Evolutionary conservation across 1,139 yeast species (phyloP).

Genomic region (Magnusiomyces tetraspermus): DNA sequence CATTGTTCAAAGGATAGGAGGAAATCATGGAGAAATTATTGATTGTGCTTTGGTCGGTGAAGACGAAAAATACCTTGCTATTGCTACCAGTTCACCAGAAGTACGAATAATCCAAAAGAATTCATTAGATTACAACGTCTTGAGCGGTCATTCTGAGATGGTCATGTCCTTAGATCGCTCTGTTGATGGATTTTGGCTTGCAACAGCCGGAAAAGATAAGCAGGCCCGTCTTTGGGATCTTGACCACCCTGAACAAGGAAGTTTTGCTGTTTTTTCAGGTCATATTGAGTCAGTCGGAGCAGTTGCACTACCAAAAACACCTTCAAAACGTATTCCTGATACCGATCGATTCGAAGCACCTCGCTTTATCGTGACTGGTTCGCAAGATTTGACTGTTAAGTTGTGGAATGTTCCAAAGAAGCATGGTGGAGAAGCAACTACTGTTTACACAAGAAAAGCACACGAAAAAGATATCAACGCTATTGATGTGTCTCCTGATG

Average conservation of each 20-base stretch:
- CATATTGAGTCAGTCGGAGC: conserved; percentile 86
- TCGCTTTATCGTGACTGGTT: conserved; percentile 69
- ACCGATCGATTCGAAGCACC: conserved; percentile 36
- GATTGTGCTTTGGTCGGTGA: conserved; percentile 65
- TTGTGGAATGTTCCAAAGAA: conserved; percentile 57
- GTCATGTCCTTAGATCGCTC: conserved; percentile 73
- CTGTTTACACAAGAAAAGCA: conserved; percentile 86
- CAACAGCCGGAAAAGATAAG: conserved; percentile 87
- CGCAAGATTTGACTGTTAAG: conserved; percentile 82
- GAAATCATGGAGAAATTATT: conserved; percentile 93
- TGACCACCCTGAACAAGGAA: conserved; percentile 37
- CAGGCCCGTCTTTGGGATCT: conserved; percentile 77
- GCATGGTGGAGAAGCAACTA: conserved; percentile 32
- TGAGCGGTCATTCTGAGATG: conserved; percentile 78
- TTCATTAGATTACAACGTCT: conserved; percentile 21
- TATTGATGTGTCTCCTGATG: conserved; percentile 80
- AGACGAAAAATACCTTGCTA: conserved; percentile 43
- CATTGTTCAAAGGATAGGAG: conserved; percentile 55
- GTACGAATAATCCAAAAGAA: conserved; percentile 56
- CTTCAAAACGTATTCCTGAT: conserved; percentile 26
- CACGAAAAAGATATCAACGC: conserved; percentile 95
- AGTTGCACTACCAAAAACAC: conserved; percentile 59
- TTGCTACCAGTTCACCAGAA: conserved; percentile 94
- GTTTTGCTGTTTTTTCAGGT: conserved; percentile 62
- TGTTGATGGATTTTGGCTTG: conserved; percentile 77